These are phyloP conservation scores for Pythium myriotylum DNA, from an alignment of 352 stramenopile genomes.

Conservation along the genomic window DNA sequence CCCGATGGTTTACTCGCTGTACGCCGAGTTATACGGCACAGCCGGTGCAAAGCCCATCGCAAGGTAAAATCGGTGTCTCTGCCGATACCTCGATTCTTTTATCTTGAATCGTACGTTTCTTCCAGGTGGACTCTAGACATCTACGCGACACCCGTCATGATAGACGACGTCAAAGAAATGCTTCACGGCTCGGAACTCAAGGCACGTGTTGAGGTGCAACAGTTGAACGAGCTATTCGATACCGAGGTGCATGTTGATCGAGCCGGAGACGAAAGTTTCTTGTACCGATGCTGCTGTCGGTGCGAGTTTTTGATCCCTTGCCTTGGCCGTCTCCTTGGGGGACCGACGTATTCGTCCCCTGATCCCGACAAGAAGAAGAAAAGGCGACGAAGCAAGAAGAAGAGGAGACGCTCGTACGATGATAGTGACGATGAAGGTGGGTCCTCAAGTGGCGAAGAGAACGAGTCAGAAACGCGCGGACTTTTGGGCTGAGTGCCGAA, in stretches of 20 bases:
- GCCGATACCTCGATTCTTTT: no score
- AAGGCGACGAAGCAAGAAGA: constrained; percentile 23
- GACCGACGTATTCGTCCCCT: constrained; percentile 65
- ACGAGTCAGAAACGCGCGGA: constrained; percentile 43
- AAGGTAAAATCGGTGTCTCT: constrained; percentile 28
- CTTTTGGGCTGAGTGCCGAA: constrained; percentile 46
- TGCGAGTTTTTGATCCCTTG: constrained; percentile 80
- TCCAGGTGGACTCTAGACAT: constrained; percentile 71
- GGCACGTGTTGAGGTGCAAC: constrained; percentile 60
- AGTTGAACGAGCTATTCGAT: constrained; percentile 66
- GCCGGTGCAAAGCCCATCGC: constrained; percentile 67
- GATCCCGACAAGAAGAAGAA: constrained; percentile 38
- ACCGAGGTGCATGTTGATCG: constrained; percentile 28
- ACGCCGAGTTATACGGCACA: constrained; percentile 74
- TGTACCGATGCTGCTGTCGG: constrained; percentile 71
- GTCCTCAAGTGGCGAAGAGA: constrained; percentile 31
- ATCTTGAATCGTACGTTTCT: neutral
- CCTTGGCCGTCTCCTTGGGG: constrained; percentile 60
- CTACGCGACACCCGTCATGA: constrained; percentile 76
- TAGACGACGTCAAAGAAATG: constrained; percentile 78
- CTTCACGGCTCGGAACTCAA: constrained; percentile 62
- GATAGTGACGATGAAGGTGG: constrained; percentile 34
- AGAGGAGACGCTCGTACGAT: constrained; percentile 43
- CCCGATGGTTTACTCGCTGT: constrained; percentile 76
- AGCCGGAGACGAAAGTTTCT: constrained; percentile 46